These are phyloP conservation scores for Hericium coralloides DNA, from an alignment of 768 basidiomycete genomes.

Conservation along the genomic window DNA sequence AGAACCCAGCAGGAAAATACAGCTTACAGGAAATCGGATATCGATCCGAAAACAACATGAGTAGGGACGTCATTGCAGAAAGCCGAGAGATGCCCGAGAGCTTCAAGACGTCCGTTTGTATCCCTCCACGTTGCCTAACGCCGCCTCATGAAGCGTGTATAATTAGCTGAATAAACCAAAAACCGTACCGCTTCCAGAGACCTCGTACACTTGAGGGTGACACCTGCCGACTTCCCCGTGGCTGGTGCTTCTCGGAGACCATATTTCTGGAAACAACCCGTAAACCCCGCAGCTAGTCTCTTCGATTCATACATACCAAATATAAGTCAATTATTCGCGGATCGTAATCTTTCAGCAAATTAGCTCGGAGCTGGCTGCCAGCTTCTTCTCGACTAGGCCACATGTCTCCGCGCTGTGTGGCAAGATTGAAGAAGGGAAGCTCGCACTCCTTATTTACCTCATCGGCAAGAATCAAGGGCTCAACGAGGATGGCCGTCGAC, in stretches of 20 bases:
- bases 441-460: not conserved
- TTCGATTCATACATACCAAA: conserved; percentile 24
- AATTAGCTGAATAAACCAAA: not conserved
- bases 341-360: conserved; percentile 41
- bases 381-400: conserved; percentile 47
- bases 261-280: conserved; percentile 25
- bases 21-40: conserved; percentile 7
- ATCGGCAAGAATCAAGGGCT: conserved; percentile 32
- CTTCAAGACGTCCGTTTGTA: not conserved
- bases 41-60: conserved; percentile 9
- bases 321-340: conserved; percentile 34
- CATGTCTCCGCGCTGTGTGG: conserved; percentile 34
- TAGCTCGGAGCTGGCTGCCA: conserved; percentile 28
- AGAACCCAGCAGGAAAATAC: not conserved
- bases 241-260: conserved; percentile 36
- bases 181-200: conserved; percentile 30
- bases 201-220: conserved; percentile 41
- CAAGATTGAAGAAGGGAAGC: conserved; percentile 21
- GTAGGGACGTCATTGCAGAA: conserved; percentile 11
- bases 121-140: conserved; percentile 7
- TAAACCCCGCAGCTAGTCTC: not conserved
- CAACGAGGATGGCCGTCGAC: conserved; percentile 33
- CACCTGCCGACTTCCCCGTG: conserved; percentile 34
- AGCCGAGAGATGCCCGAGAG: conserved; percentile 2
- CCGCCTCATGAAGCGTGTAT: not conserved